Evolutionary conservation across 75 land plant genomes (phyloP).

Genomic region (Chamaecyparis obtusa): DNA sequence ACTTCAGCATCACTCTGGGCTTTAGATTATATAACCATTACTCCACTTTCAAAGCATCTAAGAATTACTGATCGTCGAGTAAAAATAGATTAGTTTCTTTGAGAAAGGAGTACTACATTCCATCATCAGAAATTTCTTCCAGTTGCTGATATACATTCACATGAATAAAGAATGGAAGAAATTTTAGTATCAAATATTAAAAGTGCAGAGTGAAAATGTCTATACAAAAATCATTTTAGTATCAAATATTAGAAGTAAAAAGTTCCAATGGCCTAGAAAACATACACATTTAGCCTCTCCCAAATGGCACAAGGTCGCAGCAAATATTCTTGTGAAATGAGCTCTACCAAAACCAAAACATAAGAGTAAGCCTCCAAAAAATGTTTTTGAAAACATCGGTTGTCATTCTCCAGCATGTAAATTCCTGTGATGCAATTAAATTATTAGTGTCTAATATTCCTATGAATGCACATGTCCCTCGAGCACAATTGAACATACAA

Average conservation of each 20-base stretch:
- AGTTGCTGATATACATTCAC: not conserved
- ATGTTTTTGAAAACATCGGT: no score
- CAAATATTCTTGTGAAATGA: no score
- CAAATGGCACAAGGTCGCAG: no score
- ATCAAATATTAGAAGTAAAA: not conserved
- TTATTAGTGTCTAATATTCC: no score
- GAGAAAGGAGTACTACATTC: not conserved
- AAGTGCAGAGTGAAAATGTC: no score
- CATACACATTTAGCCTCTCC: slow-evolving; percentile 68
- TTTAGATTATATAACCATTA: slow-evolving; percentile 85
- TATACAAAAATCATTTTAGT: not conserved
- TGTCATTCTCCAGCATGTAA: no score
- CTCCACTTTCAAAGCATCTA: slow-evolving; percentile 94
- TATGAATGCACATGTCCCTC: no score
- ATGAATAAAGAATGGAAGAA: not conserved
- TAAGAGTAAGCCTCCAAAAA: no score
- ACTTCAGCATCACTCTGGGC: slow-evolving; percentile 94
- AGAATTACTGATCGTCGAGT: slow-evolving; percentile 70
- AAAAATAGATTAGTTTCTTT: not conserved
- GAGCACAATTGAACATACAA: no score
- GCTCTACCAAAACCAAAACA: no score
- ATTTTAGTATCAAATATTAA: no score
- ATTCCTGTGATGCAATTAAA: no score
- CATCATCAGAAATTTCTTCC: not conserved
- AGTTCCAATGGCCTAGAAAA: not conserved